A percentile compares a stretch with the other conserved stretches of the same genome.
Conservation (phyloP, 2,329 filamentous ascomycete genomes). For the Xylariales sp. region DNA sequence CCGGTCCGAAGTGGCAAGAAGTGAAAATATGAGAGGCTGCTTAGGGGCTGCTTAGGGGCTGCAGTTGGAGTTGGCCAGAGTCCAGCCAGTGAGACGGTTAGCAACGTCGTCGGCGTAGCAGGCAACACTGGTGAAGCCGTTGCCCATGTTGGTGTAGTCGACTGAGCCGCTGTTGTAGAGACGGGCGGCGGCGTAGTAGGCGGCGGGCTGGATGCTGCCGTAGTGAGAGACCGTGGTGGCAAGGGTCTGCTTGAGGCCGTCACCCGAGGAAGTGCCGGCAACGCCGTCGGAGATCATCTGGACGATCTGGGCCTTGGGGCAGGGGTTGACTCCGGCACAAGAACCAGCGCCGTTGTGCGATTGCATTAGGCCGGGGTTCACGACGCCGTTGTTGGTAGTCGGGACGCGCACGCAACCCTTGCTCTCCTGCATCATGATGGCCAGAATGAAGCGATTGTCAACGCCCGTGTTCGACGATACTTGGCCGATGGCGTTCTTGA, state of each 20-base stretch:
- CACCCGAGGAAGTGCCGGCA: conserved; percentile 54
- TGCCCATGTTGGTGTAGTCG: conserved; percentile 52
- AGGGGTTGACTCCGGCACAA: conserved; percentile 52
- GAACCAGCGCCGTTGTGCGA: conserved; percentile 51
- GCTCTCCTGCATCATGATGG: conserved; percentile 59
- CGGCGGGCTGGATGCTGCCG: conserved; percentile 48
- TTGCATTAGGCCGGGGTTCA: conserved; percentile 58
- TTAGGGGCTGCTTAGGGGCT: neutral
- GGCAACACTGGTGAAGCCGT: conserved; percentile 56
- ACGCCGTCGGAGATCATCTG: conserved; percentile 56
- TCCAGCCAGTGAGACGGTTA: conserved; percentile 47
- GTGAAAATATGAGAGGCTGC: too few relatives aligned
- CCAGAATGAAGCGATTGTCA: conserved; percentile 57
- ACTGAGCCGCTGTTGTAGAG: conserved; percentile 63
- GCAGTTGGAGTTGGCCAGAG: conserved; percentile 10
- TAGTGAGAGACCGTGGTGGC: conserved; percentile 41
- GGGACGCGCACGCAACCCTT: conserved; percentile 57
- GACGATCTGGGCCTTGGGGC: conserved; percentile 43
- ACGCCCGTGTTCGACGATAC: conserved; percentile 48
- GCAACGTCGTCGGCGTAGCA: conserved; percentile 65
- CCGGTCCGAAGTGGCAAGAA: too few relatives aligned
- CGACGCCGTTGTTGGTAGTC: conserved; percentile 55
- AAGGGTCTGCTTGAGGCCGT: conserved; percentile 56
- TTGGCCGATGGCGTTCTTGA: conserved; percentile 47
- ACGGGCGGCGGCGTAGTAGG: conserved; percentile 60